These are phyloP conservation scores for Candida adriatica DNA, from an alignment of 805 yeast species.

Conservation along the genomic window DNA sequence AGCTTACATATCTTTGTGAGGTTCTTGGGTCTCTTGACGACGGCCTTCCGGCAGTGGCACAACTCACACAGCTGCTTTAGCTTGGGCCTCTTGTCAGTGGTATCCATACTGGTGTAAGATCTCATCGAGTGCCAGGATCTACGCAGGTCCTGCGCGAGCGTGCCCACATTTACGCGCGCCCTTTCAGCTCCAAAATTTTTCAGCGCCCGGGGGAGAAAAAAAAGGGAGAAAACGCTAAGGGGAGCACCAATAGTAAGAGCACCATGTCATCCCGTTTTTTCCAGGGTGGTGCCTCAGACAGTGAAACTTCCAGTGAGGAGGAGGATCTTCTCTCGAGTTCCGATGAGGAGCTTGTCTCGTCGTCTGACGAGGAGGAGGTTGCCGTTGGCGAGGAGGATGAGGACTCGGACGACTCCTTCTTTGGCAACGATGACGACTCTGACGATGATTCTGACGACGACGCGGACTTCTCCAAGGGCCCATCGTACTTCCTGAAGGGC, in stretches of 20 bases:
- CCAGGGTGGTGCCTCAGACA: conserved; percentile 41
- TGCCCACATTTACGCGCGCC: conserved; percentile 13
- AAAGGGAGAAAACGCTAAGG: conserved; percentile 16
- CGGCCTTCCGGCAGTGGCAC: conserved; percentile 77
- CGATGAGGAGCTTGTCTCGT: conserved; percentile 27
- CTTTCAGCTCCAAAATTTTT: conserved; percentile 13
- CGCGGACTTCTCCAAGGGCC: conserved; percentile 37
- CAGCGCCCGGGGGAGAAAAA: conserved; percentile 10
- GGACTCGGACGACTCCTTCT: conserved; percentile 23
- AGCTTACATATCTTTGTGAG: conserved; percentile 82
- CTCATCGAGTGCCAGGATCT: too few species aligned
- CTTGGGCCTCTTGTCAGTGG: conserved; percentile 19
- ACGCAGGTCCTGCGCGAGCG: background rate
- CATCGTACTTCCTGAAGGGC: conserved; percentile 38
- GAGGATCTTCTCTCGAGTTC: conserved; percentile 38
- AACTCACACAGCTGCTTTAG: conserved; percentile 63
- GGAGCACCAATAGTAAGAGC: conserved; percentile 1
- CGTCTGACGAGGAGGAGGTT: conserved; percentile 23
- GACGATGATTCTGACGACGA: conserved; percentile 37
- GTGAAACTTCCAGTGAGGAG: conserved; percentile 37
- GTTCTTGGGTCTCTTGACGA: conserved; percentile 87
- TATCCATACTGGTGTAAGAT: too few species aligned
- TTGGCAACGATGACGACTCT: conserved; percentile 29
- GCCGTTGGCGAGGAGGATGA: conserved; percentile 20
- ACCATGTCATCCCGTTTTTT: conserved; percentile 85